Conservation (phyloP, 768 basidiomycete species). For the Phylloporus arenicola region DNA sequence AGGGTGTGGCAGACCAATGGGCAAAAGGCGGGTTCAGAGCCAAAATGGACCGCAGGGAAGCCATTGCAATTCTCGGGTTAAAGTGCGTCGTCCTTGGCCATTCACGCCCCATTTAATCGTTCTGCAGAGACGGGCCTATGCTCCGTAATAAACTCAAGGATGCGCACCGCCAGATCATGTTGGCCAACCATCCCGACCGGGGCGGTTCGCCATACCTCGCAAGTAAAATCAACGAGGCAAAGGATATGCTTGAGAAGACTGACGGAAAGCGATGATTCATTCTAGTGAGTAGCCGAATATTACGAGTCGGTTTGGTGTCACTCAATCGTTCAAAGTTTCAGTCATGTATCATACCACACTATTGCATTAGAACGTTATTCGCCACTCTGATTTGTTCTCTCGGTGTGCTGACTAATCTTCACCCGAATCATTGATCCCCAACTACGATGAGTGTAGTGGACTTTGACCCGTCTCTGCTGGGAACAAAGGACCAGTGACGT, state of each 20-base stretch:
- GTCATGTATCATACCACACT: conserved; percentile 19
- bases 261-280: conserved; percentile 42
- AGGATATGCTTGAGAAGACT: conserved; percentile 83
- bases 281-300: conserved; percentile 5
- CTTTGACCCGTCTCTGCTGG: conserved; percentile 67
- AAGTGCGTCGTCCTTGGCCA: conserved; percentile 55
- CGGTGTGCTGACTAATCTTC: conserved; percentile 21
- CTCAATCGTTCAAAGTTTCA: conserved; percentile 5
- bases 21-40: conserved; percentile 89
- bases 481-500: conserved; percentile 73
- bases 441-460: conserved; percentile 41
- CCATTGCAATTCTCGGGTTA: conserved; percentile 83
- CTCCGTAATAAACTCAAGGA: conserved; percentile 84
- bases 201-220: conserved; percentile 98
- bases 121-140: conserved; percentile 68
- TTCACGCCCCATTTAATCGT: not conserved
- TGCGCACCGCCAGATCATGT: conserved; percentile 94
- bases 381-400: not conserved
- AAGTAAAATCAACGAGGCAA: conserved; percentile 98
- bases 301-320: not conserved
- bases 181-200: conserved; percentile 97
- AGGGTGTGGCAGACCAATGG: conserved; percentile 73
- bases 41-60: conserved; percentile 96
- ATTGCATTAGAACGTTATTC: conserved; percentile 16
- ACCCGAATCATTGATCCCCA: no score